Evolutionary conservation across 208 protist species (phyloP).

Genomic region (Phytomonas francai): DNA sequence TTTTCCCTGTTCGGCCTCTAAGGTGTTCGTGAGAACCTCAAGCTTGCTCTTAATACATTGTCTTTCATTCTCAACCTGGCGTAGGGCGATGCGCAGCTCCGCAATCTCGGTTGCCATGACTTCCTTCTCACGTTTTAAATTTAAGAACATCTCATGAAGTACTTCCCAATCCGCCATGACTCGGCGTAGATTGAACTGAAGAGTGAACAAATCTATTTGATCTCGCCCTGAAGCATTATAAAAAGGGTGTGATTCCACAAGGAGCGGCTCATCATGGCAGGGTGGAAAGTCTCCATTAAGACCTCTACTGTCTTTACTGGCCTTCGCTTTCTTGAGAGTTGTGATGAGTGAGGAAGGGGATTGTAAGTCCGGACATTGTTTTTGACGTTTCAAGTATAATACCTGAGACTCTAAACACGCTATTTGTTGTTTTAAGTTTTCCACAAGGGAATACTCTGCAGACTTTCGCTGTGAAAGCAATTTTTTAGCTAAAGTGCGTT

Average conservation of each 20-base stretch:
- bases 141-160: constrained; percentile 20
- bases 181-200: constrained; percentile 38
- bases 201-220: constrained; percentile 26
- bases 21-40: constrained; percentile 11
- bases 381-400: constrained; percentile 2
- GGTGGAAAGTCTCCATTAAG: not conserved
- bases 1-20: not conserved
- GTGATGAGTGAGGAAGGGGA: not conserved
- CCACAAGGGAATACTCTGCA: constrained; percentile 39
- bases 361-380: not conserved
- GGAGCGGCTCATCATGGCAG: constrained; percentile 1
- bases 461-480: not conserved
- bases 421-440: constrained; percentile 66
- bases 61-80: constrained; percentile 22
- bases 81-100: constrained; percentile 20
- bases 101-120: constrained; percentile 31
- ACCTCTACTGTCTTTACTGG: not conserved
- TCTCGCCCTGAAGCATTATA: constrained; percentile 17
- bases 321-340: not conserved
- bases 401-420: constrained; percentile 53
- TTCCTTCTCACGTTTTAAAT: constrained; percentile 28
- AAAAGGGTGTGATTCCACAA: not conserved
- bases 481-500: not conserved
- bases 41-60: constrained; percentile 12
- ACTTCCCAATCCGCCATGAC: constrained; percentile 31